phyloP scores from a whole-genome alignment of 2,329 filamentous ascomycete genomes.

The Curvularia sp. region DNA sequence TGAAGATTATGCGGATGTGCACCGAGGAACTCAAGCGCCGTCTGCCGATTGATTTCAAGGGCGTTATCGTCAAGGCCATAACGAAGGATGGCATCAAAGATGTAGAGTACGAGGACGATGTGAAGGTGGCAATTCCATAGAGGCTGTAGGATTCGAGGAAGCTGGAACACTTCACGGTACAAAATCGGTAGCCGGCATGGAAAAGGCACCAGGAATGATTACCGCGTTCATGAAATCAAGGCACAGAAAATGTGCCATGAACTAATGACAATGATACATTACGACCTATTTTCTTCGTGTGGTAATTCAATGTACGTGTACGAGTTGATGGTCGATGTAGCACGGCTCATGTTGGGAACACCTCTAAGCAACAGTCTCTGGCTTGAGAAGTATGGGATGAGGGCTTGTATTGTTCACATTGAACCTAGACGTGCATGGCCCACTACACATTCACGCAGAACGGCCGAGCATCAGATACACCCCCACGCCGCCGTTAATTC shows the following conservation, averaged over 20 bases:
- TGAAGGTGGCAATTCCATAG: slow-evolving; percentile 69
- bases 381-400: neutral
- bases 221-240: slow-evolving; percentile 12
- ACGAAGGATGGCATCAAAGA: slow-evolving; percentile 92
- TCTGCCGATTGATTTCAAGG: slow-evolving; percentile 98
- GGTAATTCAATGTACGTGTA: neutral
- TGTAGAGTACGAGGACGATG: slow-evolving; percentile 84
- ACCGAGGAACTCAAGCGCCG: slow-evolving; percentile 96
- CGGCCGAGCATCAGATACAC: neutral
- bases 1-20: slow-evolving; percentile 93
- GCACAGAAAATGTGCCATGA: slow-evolving; percentile 11
- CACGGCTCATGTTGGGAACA: neutral
- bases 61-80: slow-evolving; percentile 89
- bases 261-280: slow-evolving; percentile 13
- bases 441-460: neutral
- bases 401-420: no score
- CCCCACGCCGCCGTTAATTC: neutral
- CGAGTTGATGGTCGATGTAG: neutral
- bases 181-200: slow-evolving; percentile 6
- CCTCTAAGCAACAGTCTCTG: neutral
- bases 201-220: slow-evolving; percentile 10
- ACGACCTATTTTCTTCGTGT: neutral
- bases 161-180: slow-evolving; percentile 9
- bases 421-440: no score
- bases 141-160: slow-evolving; percentile 2